phyloP scores from a whole-genome alignment of 2,329 filamentous ascomycete genomes.

The Ophiostoma ips region DNA sequence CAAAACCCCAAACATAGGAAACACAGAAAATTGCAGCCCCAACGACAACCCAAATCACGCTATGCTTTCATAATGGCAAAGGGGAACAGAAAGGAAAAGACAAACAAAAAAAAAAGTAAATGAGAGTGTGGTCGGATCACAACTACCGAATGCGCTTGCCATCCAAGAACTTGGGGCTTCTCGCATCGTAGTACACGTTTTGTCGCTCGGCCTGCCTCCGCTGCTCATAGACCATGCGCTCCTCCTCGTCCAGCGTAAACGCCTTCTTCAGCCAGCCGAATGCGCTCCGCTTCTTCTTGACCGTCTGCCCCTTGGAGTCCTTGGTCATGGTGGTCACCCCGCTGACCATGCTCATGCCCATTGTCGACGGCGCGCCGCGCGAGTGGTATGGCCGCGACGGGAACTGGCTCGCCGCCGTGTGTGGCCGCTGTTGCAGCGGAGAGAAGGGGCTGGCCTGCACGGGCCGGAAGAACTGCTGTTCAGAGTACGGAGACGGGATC shows the following conservation, averaged over 20 bases:
- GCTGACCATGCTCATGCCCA: constrained; percentile 45
- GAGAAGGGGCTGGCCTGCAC: constrained; percentile 50
- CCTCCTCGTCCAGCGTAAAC: constrained; percentile 50
- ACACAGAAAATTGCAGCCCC: background rate
- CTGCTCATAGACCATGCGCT: constrained; percentile 44
- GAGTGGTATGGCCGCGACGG: constrained; percentile 24
- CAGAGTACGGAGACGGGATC: constrained; percentile 35
- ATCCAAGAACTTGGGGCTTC: constrained; percentile 41
- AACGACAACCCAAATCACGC: constrained; percentile 5
- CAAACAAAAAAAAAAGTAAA: background rate
- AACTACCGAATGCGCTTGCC: constrained; percentile 31
- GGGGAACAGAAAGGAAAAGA: no score
- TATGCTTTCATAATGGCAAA: constrained; percentile 12
- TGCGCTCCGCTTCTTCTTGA: constrained; percentile 54
- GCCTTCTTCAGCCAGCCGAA: constrained; percentile 58
- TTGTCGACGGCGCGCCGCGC: constrained; percentile 37
- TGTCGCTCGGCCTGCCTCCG: constrained; percentile 31
- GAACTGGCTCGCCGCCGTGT: constrained; percentile 31
- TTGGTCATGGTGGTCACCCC: constrained; percentile 35
- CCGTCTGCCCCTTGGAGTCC: constrained; percentile 23
- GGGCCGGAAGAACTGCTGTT: constrained; percentile 45
- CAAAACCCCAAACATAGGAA: background rate
- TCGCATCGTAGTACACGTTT: constrained; percentile 35
- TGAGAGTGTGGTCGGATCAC: background rate
- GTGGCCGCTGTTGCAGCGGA: constrained; percentile 45